A percentile compares a stretch with the other conserved stretches of the same genome.
Evolutionary conservation across 73 alveolate genomes (phyloP).

Genomic region (Symbiodinium natans): DNA sequence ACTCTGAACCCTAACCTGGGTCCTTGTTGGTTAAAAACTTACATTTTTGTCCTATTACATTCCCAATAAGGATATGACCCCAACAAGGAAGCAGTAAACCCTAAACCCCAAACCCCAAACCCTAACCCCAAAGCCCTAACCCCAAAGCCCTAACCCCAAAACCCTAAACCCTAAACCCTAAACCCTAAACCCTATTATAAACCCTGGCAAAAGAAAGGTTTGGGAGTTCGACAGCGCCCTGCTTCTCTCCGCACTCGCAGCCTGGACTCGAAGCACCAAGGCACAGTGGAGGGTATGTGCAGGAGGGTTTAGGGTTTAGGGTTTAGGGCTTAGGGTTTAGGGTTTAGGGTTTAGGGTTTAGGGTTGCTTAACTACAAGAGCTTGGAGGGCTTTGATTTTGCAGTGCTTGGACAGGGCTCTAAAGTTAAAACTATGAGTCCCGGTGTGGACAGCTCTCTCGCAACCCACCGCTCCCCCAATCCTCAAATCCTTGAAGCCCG

Average conservation of each 20-base stretch:
- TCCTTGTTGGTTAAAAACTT: too few species aligned
- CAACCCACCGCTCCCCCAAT: too few species aligned
- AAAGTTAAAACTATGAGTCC: too few species aligned
- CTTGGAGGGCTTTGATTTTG: not conserved
- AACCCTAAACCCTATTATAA: conserved; percentile 10
- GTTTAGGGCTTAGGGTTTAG: not conserved
- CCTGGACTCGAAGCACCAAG: conserved; percentile 48
- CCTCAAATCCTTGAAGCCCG: too few species aligned
- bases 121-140: not conserved
- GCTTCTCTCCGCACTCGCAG: conserved; percentile 16
- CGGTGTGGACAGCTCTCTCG: too few species aligned
- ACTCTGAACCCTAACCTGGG: too few species aligned
- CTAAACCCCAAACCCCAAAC: too few species aligned
- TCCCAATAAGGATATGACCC: too few species aligned
- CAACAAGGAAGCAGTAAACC: too few species aligned
- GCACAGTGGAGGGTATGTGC: not conserved
- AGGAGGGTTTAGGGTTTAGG: not conserved
- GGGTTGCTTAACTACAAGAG: not conserved
- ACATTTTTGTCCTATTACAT: too few species aligned
- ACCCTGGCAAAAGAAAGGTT: not conserved
- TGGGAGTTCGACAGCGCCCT: conserved; percentile 33
- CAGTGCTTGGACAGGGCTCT: not conserved
- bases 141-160: not conserved
- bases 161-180: not conserved
- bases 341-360: not conserved